phyloP scores from a whole-genome alignment of 768 basidiomycete genomes.

The Boletus patriciae region DNA sequence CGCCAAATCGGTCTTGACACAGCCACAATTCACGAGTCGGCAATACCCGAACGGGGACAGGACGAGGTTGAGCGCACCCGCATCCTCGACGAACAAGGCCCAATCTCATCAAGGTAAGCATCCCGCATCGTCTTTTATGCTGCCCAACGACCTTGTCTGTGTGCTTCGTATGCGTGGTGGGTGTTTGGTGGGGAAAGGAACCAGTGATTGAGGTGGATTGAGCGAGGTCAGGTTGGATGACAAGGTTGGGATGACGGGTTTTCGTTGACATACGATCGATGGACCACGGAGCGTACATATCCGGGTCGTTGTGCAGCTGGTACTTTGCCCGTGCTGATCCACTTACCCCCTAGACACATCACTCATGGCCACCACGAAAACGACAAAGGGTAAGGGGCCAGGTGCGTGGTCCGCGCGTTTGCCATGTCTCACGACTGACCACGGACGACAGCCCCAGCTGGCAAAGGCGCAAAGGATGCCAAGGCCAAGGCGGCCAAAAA shows the following conservation, averaged over 20 bases:
- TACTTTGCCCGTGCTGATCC: constrained; percentile 1
- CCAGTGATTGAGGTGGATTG: constrained; percentile 22
- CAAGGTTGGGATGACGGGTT: not conserved
- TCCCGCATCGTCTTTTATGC: not conserved
- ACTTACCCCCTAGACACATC: constrained; percentile 10
- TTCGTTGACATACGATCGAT: not conserved
- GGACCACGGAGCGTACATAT: not conserved
- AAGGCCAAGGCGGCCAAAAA: constrained; percentile 97
- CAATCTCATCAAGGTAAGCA: constrained; percentile 30
- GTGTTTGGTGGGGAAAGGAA: not conserved
- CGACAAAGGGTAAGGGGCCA: constrained; percentile 60
- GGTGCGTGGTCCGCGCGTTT: constrained; percentile 28
- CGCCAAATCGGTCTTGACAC: not conserved
- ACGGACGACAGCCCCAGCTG: constrained; percentile 13
- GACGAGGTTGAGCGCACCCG: not conserved
- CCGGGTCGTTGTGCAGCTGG: not conserved
- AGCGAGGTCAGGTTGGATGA: constrained; percentile 20
- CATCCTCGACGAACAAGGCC: constrained; percentile 30
- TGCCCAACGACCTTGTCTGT: not conserved
- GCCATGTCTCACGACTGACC: constrained; percentile 29
- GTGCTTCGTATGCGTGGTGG: not conserved
- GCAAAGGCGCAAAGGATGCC: constrained; percentile 40
- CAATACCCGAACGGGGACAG: constrained; percentile 21
- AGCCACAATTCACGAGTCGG: constrained; percentile 25
- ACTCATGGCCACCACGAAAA: constrained; percentile 71